Evolutionary conservation across 345 rosid species (phyloP).

Genomic region (Angophora floribunda): DNA sequence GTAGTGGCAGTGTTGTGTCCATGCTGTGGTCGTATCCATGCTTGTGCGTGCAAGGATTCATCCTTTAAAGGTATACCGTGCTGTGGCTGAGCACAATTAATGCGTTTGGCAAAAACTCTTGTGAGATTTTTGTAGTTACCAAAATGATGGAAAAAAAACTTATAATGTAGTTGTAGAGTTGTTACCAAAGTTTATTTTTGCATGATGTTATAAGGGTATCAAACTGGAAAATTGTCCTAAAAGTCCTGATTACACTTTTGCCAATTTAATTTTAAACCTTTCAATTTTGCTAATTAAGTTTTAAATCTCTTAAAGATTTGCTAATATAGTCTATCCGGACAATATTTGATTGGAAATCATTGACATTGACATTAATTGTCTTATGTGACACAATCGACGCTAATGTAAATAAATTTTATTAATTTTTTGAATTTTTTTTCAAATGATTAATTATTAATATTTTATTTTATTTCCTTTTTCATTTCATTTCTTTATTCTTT

Average conservation of each 20-base stretch:
- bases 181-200: not conserved
- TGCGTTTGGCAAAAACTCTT: accelerated
- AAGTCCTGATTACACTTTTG: too few relatives aligned
- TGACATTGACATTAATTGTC: accelerated
- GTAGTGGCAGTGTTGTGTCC: not conserved
- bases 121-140: not conserved
- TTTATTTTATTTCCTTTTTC: too few relatives aligned
- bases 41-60: not conserved
- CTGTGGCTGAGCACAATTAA: not conserved
- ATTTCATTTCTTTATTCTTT: too few relatives aligned
- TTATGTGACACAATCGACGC: accelerated
- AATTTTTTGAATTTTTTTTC: too few relatives aligned
- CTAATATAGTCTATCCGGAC: accelerated
- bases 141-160: not conserved
- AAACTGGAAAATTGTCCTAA: not conserved
- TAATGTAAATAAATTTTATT: too few relatives aligned
- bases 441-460: accelerated
- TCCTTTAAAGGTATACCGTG: not conserved
- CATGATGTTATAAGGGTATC: not conserved
- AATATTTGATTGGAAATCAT: not conserved
- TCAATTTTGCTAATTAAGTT: too few relatives aligned
- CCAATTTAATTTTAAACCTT: too few relatives aligned
- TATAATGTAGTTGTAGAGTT: not conserved
- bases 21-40: not conserved
- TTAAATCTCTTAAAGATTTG: too few relatives aligned